Conservation (phyloP, 352 stramenopile genomes). For the Phytophthora litchii region DNA sequence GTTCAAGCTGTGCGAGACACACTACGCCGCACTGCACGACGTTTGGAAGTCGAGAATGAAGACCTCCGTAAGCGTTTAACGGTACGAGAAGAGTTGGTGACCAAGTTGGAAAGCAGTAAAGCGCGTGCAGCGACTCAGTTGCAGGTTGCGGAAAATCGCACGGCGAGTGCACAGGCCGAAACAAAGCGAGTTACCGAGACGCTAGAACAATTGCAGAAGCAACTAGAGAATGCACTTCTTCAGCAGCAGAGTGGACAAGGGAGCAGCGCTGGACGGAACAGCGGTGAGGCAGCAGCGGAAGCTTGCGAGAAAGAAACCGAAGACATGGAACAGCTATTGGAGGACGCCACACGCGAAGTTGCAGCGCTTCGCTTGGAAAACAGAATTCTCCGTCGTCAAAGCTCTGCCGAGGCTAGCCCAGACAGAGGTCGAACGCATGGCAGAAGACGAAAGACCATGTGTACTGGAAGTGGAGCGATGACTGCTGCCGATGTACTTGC, state of each 20-base stretch:
- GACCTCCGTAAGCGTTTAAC: conserved; percentile 24
- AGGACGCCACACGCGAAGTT: conserved; percentile 42
- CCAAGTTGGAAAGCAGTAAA: conserved; percentile 31
- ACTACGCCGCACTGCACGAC: conserved; percentile 21
- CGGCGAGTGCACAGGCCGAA: conserved; percentile 31
- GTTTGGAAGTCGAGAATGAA: conserved; percentile 30
- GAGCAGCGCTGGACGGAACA: conserved; percentile 6
- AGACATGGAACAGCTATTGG: conserved; percentile 41
- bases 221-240: conserved; percentile 31
- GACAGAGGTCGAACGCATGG: conserved; percentile 4
- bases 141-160: conserved; percentile 44
- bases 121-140: conserved; percentile 31
- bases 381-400: conserved; percentile 37
- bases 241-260: conserved; percentile 11
- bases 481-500: conserved; percentile 39
- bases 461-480: conserved; percentile 5
- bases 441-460: conserved; percentile 28
- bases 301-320: conserved; percentile 5
- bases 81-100: conserved; percentile 24
- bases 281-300: conserved; percentile 14
- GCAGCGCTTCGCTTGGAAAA: conserved; percentile 47
- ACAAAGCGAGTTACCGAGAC: conserved; percentile 30
- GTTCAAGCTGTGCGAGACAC: conserved; percentile 32
- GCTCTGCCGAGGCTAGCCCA: conserved; percentile 1
- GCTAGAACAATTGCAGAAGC: conserved; percentile 31